Percentiles rank a stretch among this genome's conserved stretches.
These are phyloP conservation scores for Rhynchosporium agropyri DNA, from an alignment of 2,329 filamentous ascomycete genomes.

Conservation along the genomic window DNA sequence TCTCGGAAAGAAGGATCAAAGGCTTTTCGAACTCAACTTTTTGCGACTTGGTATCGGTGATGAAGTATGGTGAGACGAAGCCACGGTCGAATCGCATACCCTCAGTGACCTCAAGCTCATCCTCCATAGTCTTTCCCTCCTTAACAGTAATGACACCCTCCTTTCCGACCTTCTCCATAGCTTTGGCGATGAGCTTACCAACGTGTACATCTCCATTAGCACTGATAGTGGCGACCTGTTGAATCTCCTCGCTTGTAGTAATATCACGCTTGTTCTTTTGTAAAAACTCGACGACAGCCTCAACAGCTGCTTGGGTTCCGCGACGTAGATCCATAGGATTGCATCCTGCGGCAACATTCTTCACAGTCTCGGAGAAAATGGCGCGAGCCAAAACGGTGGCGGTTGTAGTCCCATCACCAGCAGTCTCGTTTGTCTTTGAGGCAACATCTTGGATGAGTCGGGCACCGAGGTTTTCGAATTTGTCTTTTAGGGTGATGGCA, in stretches of 20 bases:
- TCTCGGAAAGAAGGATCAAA: slow-evolving; percentile 96
- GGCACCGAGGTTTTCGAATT: slow-evolving; percentile 99
- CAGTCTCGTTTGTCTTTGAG: slow-evolving; percentile 98
- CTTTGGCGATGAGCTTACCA: slow-evolving; percentile 92
- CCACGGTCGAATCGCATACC: slow-evolving; percentile 99
- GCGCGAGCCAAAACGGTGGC: slow-evolving; percentile 95
- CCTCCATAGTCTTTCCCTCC: slow-evolving; percentile 97
- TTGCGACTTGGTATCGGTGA: slow-evolving; percentile 97
- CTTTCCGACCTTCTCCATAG: slow-evolving; percentile 99
- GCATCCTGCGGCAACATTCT: slow-evolving; percentile 99
- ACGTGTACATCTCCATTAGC: slow-evolving; percentile 97
- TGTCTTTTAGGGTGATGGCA: slow-evolving; percentile 92
- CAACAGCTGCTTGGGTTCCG: slow-evolving; percentile 95
- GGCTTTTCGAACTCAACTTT: slow-evolving; percentile 99
- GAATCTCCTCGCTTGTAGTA: slow-evolving; percentile 95
- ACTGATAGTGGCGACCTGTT: slow-evolving; percentile 96
- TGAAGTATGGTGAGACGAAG: slow-evolving; percentile 99
- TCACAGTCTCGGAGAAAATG: slow-evolving; percentile 99
- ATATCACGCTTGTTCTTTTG: slow-evolving; percentile 97
- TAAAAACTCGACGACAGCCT: slow-evolving; percentile 91
- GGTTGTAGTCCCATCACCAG: slow-evolving; percentile 97
- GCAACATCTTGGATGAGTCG: slow-evolving; percentile 96
- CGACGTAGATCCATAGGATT: slow-evolving; percentile 99
- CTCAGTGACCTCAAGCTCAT: slow-evolving; percentile 98
- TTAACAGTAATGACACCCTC: slow-evolving; percentile 99